These are phyloP conservation scores for Pugionium dolabratum DNA, from an alignment of 345 rosid species.

Conservation along the genomic window DNA sequence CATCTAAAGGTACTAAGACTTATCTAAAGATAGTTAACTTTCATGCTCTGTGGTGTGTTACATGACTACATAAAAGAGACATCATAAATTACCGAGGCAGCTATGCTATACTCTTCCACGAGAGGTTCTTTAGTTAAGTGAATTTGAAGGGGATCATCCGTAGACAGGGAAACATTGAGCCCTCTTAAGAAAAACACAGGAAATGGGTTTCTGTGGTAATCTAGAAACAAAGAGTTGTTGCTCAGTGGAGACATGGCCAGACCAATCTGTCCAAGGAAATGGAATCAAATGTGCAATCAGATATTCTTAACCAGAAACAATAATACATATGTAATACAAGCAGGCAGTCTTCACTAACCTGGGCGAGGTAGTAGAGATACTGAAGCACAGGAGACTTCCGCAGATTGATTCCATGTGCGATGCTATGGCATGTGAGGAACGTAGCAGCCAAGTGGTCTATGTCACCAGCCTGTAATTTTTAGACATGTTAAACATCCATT, in stretches of 20 bases:
- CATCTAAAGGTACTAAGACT: background rate
- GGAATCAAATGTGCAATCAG: conserved; percentile 22
- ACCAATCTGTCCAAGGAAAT: conserved; percentile 69
- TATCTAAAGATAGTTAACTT: background rate
- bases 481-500: conserved; percentile 22
- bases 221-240: conserved; percentile 96
- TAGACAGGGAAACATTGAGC: conserved; percentile 94
- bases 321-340: background rate
- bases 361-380: conserved; percentile 94
- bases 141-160: conserved; percentile 98
- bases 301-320: conserved; percentile 16
- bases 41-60: background rate
- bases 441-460: conserved; percentile 99
- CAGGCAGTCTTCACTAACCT: conserved; percentile 48
- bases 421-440: conserved; percentile 87
- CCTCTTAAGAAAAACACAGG: conserved; percentile 93
- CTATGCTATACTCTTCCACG: conserved; percentile 98
- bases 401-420: conserved; percentile 96
- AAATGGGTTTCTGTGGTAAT: conserved; percentile 92
- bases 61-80: conserved; percentile 10
- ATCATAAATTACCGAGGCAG: conserved; percentile 81
- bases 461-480: conserved; percentile 85
- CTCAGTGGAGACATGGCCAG: conserved; percentile 99
- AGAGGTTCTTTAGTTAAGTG: conserved; percentile 96
- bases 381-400: conserved; percentile 99